phyloP scores from a whole-genome alignment of 805 yeast genomes.

The Starmerella stigmatis region DNA sequence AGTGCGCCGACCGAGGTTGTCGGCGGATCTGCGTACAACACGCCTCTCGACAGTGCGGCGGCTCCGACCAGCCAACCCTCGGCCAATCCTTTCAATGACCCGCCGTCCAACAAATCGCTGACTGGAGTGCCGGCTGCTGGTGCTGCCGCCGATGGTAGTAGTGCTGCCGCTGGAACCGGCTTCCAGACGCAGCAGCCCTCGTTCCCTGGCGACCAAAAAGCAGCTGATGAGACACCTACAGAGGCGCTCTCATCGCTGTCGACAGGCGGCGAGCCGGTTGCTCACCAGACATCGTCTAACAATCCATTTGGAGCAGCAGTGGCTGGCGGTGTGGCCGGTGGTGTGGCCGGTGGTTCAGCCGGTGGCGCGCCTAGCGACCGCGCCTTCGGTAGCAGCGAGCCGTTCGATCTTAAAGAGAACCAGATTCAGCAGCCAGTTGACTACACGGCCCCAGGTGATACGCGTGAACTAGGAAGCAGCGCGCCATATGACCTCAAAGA shows the following conservation, averaged over 20 bases:
- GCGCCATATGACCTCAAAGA: background rate
- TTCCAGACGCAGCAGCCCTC: background rate
- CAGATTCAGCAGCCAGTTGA: no score
- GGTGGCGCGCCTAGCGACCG: no score
- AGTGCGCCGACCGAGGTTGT: no score
- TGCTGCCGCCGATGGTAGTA: background rate
- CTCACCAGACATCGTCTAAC: background rate
- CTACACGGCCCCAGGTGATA: no score
- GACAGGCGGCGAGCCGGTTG: background rate
- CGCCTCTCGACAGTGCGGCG: no score
- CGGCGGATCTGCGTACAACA: no score
- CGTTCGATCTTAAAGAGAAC: no score
- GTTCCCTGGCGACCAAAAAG: no score
- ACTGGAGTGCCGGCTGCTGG: conserved; percentile 3
- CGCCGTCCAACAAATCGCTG: background rate
- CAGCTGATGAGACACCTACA: background rate
- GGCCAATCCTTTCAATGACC: background rate
- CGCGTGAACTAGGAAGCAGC: background rate
- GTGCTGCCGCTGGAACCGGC: background rate
- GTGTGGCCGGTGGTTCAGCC: no score
- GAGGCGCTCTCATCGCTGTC: background rate
- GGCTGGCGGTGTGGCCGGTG: no score
- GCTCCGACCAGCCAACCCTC: background rate
- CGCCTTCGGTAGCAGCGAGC: no score
- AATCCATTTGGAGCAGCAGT: background rate